Conservation (phyloP, 257 asterid species). For the Capsicum chinense region DNA sequence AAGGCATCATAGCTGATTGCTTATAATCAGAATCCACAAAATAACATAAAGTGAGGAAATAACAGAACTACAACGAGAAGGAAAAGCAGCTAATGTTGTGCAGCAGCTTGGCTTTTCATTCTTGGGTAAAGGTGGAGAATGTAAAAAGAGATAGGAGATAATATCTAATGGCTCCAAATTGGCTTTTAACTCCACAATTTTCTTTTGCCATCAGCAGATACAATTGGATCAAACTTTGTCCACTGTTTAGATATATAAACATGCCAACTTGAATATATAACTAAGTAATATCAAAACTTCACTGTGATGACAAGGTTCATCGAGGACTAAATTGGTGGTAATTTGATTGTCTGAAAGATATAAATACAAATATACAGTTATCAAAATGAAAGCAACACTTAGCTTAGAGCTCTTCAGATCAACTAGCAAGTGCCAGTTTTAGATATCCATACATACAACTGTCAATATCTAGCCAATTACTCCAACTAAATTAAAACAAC, state of each 20-base stretch:
- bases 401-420: slow-evolving; percentile 17
- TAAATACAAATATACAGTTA: neutral
- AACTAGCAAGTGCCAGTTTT: slow-evolving; percentile 9
- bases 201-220: neutral
- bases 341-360: slow-evolving; percentile 4
- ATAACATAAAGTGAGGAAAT: neutral
- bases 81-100: neutral
- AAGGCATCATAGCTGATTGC: neutral
- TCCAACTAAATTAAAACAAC: slow-evolving; percentile 14
- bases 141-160: neutral
- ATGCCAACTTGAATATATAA: slow-evolving; percentile 3
- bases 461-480: slow-evolving; percentile 20
- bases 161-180: neutral
- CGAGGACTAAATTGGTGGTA: slow-evolving; percentile 11
- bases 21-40: slow-evolving; percentile 9
- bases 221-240: slow-evolving; percentile 6
- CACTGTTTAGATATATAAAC: slow-evolving; percentile 20
- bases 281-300: slow-evolving; percentile 13
- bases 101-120: slow-evolving; percentile 16
- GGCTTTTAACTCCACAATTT: neutral
- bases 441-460: neutral
- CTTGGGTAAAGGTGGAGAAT: slow-evolving; percentile 1
- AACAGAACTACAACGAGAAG: slow-evolving; percentile 21
- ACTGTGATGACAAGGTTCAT: slow-evolving; percentile 2
- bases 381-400: neutral